Conservation (phyloP, 768 basidiomycete genomes). For the Butyriboletus loyo region DNA sequence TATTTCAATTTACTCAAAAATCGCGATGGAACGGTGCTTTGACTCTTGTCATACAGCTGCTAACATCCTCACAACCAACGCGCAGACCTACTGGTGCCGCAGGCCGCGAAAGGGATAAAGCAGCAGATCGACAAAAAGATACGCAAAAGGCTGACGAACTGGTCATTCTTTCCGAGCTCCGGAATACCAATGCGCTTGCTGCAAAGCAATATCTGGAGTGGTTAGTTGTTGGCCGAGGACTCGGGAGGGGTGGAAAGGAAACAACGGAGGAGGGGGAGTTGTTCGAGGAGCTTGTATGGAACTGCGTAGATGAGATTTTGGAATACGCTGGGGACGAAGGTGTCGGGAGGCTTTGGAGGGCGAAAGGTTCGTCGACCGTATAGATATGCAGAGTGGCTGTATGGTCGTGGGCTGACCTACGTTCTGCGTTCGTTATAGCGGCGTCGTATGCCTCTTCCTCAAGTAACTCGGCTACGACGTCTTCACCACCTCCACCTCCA, state of each 20-base stretch:
- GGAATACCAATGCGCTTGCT: slow-evolving; percentile 34
- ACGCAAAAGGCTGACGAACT: slow-evolving; percentile 24
- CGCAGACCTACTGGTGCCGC: slow-evolving; percentile 17
- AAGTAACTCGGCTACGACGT: background rate
- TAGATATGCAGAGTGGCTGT: background rate
- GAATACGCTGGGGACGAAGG: slow-evolving; percentile 46
- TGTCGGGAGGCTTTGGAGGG: slow-evolving; percentile 63
- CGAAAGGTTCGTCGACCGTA: slow-evolving; percentile 49
- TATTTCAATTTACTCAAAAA: background rate
- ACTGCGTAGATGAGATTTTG: slow-evolving; percentile 53
- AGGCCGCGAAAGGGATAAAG: slow-evolving; percentile 21
- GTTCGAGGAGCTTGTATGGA: slow-evolving; percentile 62
- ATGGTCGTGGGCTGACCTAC: background rate
- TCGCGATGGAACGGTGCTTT: background rate
- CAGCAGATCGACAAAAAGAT: slow-evolving; percentile 22
- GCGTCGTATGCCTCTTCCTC: slow-evolving; percentile 49
- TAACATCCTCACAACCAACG: slow-evolving; percentile 18
- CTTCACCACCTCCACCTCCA: slow-evolving; percentile 9
- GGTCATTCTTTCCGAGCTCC: slow-evolving; percentile 28
- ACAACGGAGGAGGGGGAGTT: slow-evolving; percentile 34
- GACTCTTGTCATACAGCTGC: slow-evolving; percentile 8
- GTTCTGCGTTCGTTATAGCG: slow-evolving; percentile 32
- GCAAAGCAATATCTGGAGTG: slow-evolving; percentile 77
- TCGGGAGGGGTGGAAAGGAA: slow-evolving; percentile 24
- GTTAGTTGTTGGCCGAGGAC: slow-evolving; percentile 64